Conservation (phyloP, 2,329 filamentous ascomycete genomes). For the Microcyclospora tardicrescens region DNA sequence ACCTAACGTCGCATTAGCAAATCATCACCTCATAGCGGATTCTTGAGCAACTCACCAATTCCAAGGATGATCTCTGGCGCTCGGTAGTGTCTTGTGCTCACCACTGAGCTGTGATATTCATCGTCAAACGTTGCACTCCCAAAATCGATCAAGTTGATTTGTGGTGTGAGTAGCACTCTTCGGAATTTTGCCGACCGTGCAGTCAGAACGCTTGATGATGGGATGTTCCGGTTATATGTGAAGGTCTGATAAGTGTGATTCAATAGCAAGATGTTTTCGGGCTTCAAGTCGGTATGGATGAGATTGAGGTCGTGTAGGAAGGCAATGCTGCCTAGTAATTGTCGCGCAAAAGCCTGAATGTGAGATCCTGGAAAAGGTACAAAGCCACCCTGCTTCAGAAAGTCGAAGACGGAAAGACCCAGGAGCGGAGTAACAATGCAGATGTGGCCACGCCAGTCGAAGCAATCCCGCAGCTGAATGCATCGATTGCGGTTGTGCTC, state of each 20-base stretch:
- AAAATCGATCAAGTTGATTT: constrained; percentile 56
- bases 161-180: constrained; percentile 50
- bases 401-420: constrained; percentile 95
- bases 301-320: constrained; percentile 95
- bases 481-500: constrained; percentile 85
- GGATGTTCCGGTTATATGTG: constrained; percentile 55
- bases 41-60: constrained; percentile 28
- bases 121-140: constrained; percentile 56
- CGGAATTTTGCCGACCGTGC: constrained; percentile 47
- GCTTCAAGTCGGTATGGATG: constrained; percentile 74
- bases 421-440: constrained; percentile 69
- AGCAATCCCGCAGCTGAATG: constrained; percentile 91
- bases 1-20: constrained; percentile 17
- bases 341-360: constrained; percentile 91
- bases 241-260: constrained; percentile 55
- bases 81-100: constrained; percentile 53
- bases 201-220: constrained; percentile 48
- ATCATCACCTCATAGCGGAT: background rate
- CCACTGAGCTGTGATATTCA: constrained; percentile 55
- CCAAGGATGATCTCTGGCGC: constrained; percentile 57
- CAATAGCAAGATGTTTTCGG: constrained; percentile 55
- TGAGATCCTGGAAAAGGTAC: constrained; percentile 97
- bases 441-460: constrained; percentile 94
- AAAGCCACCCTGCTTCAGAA: constrained; percentile 88
- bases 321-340: constrained; percentile 94